These are phyloP conservation scores for Aspergillus homomorphus DNA, from an alignment of 495 filamentous ascomycete genomes.

Conservation along the genomic window DNA sequence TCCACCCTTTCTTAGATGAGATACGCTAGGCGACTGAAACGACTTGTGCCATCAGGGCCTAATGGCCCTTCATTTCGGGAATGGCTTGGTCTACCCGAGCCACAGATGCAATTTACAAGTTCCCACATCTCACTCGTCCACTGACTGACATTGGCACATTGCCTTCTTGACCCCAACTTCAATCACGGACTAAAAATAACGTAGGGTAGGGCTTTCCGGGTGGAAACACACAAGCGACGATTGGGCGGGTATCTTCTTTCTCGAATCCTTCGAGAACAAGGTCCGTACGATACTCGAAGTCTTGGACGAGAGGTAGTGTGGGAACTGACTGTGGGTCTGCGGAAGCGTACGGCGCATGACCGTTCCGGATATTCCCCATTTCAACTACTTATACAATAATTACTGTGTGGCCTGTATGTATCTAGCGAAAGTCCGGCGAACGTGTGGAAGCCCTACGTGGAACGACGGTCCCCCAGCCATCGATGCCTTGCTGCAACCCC, in stretches of 20 bases:
- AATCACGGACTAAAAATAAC: constrained; percentile 24
- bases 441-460: constrained; percentile 4
- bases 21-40: background rate
- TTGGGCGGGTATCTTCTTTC: constrained; percentile 18
- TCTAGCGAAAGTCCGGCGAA: constrained; percentile 1
- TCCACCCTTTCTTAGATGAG: background rate
- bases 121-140: background rate
- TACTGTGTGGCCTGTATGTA: background rate
- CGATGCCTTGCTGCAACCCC: constrained; percentile 1
- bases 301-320: background rate
- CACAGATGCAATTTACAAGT: background rate
- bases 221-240: constrained; percentile 8
- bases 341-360: background rate
- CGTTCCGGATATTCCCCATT: constrained; percentile 2
- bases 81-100: background rate
- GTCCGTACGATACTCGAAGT: constrained; percentile 6
- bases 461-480: constrained; percentile 1
- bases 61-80: background rate
- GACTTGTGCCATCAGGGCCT: background rate
- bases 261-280: constrained; percentile 27
- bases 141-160: background rate
- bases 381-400: background rate
- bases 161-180: constrained; percentile 8
- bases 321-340: background rate
- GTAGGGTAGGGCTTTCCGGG: background rate